phyloP scores from a whole-genome alignment of 441 rosid species.

The Erodium moschatum region DNA sequence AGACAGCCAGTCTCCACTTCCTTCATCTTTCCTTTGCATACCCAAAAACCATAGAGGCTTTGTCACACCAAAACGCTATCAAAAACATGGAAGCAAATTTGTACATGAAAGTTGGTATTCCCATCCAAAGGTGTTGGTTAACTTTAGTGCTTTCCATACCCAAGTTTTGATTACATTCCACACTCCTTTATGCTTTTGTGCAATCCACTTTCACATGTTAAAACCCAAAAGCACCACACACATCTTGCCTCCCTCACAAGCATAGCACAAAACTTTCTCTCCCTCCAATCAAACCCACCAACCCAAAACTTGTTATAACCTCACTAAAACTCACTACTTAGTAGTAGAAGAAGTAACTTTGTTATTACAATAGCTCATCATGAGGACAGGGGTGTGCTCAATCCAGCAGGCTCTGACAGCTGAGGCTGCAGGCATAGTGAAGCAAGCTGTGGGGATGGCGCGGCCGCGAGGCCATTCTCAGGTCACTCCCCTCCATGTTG shows the following conservation, averaged over 20 bases:
- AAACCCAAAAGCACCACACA: constrained; percentile 23
- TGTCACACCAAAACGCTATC: too few species aligned
- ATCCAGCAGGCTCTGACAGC: constrained; percentile 46
- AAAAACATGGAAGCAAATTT: too few species aligned
- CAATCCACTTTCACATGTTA: constrained; percentile 42
- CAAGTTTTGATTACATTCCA: constrained; percentile 24
- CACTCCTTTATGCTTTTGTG: constrained; percentile 27
- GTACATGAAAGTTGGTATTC: constrained; percentile 36
- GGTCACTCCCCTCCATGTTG: constrained; percentile 72
- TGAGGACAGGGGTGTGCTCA: constrained; percentile 57
- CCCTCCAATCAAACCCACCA: not conserved
- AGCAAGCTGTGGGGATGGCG: constrained; percentile 53
- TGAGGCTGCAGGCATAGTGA: constrained; percentile 45
- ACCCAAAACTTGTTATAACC: not conserved
- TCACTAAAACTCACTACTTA: not conserved
- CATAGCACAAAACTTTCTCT: constrained; percentile 39
- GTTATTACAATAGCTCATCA: constrained; percentile 14
- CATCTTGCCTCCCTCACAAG: constrained; percentile 40
- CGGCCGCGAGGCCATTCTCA: constrained; percentile 63
- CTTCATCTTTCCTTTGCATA: not conserved
- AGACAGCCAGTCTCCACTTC: not conserved
- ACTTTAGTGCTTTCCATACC: constrained; percentile 24
- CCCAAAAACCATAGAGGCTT: not conserved
- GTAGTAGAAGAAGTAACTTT: not conserved
- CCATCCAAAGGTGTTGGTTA: constrained; percentile 24